Base-by-base conservation (phyloP, 2,329 filamentous ascomycete species). In the Fusarium abutilonis region DNA sequence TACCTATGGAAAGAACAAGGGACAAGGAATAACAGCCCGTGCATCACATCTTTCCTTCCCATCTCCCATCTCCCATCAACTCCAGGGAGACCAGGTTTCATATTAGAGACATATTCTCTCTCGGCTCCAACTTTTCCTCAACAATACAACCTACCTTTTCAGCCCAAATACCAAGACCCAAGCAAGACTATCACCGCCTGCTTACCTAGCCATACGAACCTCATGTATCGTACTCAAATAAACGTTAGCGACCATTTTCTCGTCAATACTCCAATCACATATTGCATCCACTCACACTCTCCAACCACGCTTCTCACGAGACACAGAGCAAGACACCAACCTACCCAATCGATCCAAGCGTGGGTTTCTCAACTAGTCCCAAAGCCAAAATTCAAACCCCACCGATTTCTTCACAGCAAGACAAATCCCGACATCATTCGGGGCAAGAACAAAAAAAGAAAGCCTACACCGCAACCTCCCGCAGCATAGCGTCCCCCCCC, bases 371-470 rank as follows among this genome's bases (percentile, higher is more conserved):
- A 28, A 57, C 61, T 64, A 64, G 61, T 36, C 36, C 45, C 46
- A 61, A 64, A 64, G 56, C 61, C 61, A 64, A 64, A 64, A 62
- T 38, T 47, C 44, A 40, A 65, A 44, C 45, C 45, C 54, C 62
- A 49, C 58, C 57, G 47, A 49, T 63, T 43, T 49, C 39, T 36
- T 39, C 34, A 32, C 34, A 55, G 26, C 48, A 59, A 60, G 44
- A 47, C 49, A 59, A 42, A 52, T 45, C 39, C 63, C 63, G 63
- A 65, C 49, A 65, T 66, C 46, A 65, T 60, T 65, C 63, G 63
- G 60, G 49, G 48, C 57, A 32, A 46, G 60, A 48, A 51, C 57
- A 32, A 46, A 60, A 63, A 63, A 65, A 65, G 49, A 60, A 63
- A 60, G 42, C 46, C 62, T 57, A 65, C 62, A 65, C 63, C 63